phyloP scores from a whole-genome alignment of 2,329 filamentous ascomycete species.

The Monosporascus sp. region DNA sequence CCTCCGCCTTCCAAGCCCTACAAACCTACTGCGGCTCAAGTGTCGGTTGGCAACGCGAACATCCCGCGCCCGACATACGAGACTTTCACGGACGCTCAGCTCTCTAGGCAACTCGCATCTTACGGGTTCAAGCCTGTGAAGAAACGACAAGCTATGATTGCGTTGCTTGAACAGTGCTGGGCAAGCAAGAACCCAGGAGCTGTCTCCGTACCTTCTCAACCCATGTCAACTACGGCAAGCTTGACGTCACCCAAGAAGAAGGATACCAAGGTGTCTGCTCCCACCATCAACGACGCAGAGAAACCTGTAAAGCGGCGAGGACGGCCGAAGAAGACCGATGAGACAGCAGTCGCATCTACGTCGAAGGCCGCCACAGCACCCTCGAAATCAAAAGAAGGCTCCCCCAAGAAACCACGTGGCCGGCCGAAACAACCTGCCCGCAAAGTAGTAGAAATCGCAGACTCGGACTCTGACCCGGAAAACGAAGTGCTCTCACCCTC shows the following conservation, averaged over 20 bases:
- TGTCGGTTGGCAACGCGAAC: background rate
- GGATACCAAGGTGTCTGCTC: background rate
- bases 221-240: slow-evolving; percentile 18
- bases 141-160: slow-evolving; percentile 63
- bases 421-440: slow-evolving; percentile 22
- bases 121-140: slow-evolving; percentile 73
- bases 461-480: slow-evolving; percentile 50
- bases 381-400: background rate
- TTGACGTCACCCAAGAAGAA: slow-evolving; percentile 11
- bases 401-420: slow-evolving; percentile 17
- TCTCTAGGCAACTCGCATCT: slow-evolving; percentile 55
- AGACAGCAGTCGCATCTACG: slow-evolving; percentile 3
- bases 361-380: background rate
- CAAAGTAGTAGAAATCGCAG: slow-evolving; percentile 43
- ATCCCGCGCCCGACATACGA: slow-evolving; percentile 50
- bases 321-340: slow-evolving; percentile 34
- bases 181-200: slow-evolving; percentile 44
- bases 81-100: slow-evolving; percentile 56
- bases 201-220: slow-evolving; percentile 3
- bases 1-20: background rate
- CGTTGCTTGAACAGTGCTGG: slow-evolving; percentile 68
- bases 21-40: background rate
- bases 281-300: background rate
- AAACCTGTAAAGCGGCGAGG: slow-evolving; percentile 35
- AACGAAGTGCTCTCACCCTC: slow-evolving; percentile 25